A percentile compares a stretch with the other conserved stretches of the same genome.
Conservation (phyloP, 352 stramenopile genomes). For the Pythium dissimile region DNA sequence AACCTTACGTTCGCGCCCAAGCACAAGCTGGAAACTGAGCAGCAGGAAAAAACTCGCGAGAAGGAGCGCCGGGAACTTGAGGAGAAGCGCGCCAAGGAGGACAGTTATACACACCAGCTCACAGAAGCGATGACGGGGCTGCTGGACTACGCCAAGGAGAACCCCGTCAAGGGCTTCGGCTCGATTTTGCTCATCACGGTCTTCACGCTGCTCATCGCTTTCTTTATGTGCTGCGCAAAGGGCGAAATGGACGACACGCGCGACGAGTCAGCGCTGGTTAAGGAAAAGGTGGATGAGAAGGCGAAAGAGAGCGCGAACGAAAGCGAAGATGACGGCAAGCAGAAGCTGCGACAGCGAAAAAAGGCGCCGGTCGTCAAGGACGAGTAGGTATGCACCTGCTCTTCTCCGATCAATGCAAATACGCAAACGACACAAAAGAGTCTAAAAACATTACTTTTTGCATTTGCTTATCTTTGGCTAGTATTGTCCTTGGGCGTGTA, state of each 20-base stretch:
- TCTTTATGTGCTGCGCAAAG: slow-evolving; percentile 63
- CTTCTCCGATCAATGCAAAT: too few relatives aligned
- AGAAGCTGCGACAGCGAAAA: slow-evolving; percentile 74
- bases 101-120: slow-evolving; percentile 40
- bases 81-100: slow-evolving; percentile 46
- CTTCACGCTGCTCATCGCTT: slow-evolving; percentile 38
- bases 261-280: slow-evolving; percentile 21
- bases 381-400: slow-evolving; percentile 18
- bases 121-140: slow-evolving; percentile 39
- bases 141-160: slow-evolving; percentile 48
- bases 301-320: slow-evolving; percentile 22
- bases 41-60: slow-evolving; percentile 47
- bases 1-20: slow-evolving; percentile 75
- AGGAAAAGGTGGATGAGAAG: neutral
- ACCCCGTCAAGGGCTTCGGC: slow-evolving; percentile 51
- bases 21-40: slow-evolving; percentile 56
- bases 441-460: neutral
- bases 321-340: slow-evolving; percentile 25
- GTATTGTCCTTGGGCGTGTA: slow-evolving; percentile 69
- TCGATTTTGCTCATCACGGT: slow-evolving; percentile 37
- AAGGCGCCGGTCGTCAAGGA: slow-evolving; percentile 73
- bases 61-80: slow-evolving; percentile 32
- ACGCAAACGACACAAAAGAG: too few relatives aligned
- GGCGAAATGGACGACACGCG: slow-evolving; percentile 26
- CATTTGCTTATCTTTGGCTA: slow-evolving; percentile 50